phyloP scores from a whole-genome alignment of 345 rosid species.

The Gossypium herbaceum region DNA sequence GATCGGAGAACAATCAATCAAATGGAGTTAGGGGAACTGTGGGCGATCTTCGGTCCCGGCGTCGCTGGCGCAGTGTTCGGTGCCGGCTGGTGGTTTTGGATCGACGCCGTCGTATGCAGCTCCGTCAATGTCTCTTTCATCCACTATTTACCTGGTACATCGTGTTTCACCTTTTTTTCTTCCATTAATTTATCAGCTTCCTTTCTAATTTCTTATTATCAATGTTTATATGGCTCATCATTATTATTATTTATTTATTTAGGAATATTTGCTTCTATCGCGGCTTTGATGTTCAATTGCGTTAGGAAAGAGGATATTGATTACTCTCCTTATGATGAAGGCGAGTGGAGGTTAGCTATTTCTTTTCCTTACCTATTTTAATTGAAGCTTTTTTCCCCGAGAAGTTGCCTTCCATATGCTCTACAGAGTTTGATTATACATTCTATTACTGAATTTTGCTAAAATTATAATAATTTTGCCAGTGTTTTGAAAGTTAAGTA shows the following conservation, averaged over 20 bases:
- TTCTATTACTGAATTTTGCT: conserved; percentile 1
- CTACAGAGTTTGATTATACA: conserved; percentile 2
- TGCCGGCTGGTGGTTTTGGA: conserved; percentile 99
- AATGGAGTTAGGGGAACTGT: conserved; percentile 76
- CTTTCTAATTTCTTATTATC: neutral
- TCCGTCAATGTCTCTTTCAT: conserved; percentile 69
- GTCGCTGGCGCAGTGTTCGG: conserved; percentile 90
- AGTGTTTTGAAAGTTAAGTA: neutral
- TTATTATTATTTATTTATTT: neutral
- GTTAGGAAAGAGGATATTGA: conserved; percentile 91
- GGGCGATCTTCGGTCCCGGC: conserved; percentile 86
- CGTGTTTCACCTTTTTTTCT: neutral
- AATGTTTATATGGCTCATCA: conserved; percentile 19
- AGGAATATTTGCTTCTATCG: conserved; percentile 93
- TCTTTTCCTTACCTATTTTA: conserved; percentile 6
- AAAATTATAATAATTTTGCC: neutral
- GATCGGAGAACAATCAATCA: neutral
- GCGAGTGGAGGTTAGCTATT: conserved; percentile 89
- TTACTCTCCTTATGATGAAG: conserved; percentile 96
- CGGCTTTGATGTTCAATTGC: conserved; percentile 97
- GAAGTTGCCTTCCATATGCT: neutral
- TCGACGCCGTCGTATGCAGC: conserved; percentile 94
- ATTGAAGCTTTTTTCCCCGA: neutral
- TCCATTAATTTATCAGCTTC: neutral
- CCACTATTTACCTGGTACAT: conserved; percentile 83